Percentiles rank a stretch among this genome's conserved stretches.
These are phyloP conservation scores for Xylariaceae sp. DNA, from an alignment of 2,329 filamentous ascomycete species.

Conservation along the genomic window DNA sequence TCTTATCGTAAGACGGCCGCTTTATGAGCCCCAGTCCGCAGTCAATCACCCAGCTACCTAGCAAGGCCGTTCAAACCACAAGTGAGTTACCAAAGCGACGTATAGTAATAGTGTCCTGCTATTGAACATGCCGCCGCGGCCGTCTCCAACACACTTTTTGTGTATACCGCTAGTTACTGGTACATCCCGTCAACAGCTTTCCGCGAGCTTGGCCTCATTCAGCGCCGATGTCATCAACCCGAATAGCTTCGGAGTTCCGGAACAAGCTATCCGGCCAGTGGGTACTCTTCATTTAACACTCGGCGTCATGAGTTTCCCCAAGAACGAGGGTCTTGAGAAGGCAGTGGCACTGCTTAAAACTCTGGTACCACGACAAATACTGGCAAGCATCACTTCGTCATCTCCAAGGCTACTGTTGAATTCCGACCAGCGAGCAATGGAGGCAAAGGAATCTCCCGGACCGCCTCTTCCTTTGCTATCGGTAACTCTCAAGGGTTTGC, in stretches of 20 bases:
- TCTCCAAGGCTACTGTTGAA: too few species aligned
- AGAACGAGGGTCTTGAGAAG: constrained; percentile 50
- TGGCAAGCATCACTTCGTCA: constrained; percentile 36
- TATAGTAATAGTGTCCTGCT: background rate
- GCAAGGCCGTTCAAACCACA: too few species aligned
- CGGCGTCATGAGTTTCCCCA: constrained; percentile 78
- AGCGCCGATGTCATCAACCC: constrained; percentile 59
- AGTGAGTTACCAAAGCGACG: background rate
- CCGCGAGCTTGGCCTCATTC: constrained; percentile 67
- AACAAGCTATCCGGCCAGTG: constrained; percentile 73
- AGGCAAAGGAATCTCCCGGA: background rate
- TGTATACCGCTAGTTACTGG: constrained; percentile 74
- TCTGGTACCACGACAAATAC: constrained; percentile 48
- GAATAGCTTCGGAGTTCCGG: constrained; percentile 59
- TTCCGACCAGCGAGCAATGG: constrained; percentile 9
- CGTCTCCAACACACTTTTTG: constrained; percentile 73
- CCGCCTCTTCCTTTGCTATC: constrained; percentile 38
- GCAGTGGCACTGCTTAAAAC: constrained; percentile 49
- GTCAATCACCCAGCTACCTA: background rate
- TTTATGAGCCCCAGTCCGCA: background rate
- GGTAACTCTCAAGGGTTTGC: constrained; percentile 60
- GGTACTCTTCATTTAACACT: constrained; percentile 86
- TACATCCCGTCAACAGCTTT: constrained; percentile 67
- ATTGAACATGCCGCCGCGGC: constrained; percentile 44
- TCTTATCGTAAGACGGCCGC: too few species aligned